Evolutionary conservation across 495 filamentous ascomycete genomes (phyloP).

Genomic region (Penicillium coffeae): DNA sequence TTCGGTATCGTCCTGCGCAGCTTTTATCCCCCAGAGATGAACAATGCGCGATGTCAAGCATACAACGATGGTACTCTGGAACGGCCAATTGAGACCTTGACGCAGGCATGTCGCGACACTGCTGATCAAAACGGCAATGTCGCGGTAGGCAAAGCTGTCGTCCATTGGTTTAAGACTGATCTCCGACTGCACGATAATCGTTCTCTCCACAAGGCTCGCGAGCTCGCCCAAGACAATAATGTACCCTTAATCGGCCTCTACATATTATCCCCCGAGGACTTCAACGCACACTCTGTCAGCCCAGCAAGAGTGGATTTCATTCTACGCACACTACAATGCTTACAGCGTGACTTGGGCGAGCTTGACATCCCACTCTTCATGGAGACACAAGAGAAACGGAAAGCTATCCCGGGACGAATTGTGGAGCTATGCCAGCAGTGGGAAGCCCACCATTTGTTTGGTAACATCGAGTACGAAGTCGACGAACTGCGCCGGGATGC

Average conservation of each 20-base stretch:
- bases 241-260: slow-evolving; percentile 74
- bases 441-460: slow-evolving; percentile 61
- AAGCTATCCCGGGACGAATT: slow-evolving; percentile 59
- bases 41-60: slow-evolving; percentile 64
- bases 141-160: slow-evolving; percentile 57
- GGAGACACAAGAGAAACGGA: slow-evolving; percentile 65
- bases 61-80: slow-evolving; percentile 65
- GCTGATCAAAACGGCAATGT: slow-evolving; percentile 39
- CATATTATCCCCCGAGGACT: slow-evolving; percentile 80
- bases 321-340: slow-evolving; percentile 59
- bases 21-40: slow-evolving; percentile 86
- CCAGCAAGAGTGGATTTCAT: slow-evolving; percentile 77
- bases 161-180: slow-evolving; percentile 92
- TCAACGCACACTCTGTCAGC: slow-evolving; percentile 73
- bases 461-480: slow-evolving; percentile 59
- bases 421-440: slow-evolving; percentile 65
- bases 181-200: slow-evolving; percentile 73
- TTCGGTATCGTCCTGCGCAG: slow-evolving; percentile 69
- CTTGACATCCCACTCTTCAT: slow-evolving; percentile 79
- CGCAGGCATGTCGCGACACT: slow-evolving; percentile 53
- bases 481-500: slow-evolving; percentile 66
- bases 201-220: slow-evolving; percentile 61
- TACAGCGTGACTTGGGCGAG: slow-evolving; percentile 63
- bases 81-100: slow-evolving; percentile 64
- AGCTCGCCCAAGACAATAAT: slow-evolving; percentile 58